Evolutionary conservation across 805 yeast genomes (phyloP).

Genomic region (Blastobotrys attinorum): DNA sequence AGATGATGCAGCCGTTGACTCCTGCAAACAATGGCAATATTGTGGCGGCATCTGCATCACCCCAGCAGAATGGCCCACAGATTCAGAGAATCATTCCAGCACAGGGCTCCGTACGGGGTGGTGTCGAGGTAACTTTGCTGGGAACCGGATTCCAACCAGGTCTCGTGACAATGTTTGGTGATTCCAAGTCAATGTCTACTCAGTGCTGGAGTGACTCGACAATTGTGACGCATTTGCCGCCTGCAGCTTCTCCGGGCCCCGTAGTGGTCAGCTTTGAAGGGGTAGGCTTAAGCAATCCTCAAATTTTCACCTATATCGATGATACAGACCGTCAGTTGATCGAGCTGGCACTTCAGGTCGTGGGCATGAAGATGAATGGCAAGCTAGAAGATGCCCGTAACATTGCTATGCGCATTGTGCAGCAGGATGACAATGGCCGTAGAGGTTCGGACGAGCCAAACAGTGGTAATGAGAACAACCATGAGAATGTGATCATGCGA

Average conservation of each 20-base stretch:
- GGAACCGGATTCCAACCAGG: slow-evolving; percentile 86
- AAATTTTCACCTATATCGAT: slow-evolving; percentile 83
- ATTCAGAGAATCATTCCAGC: slow-evolving; percentile 89
- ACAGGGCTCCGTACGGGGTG: slow-evolving; percentile 94
- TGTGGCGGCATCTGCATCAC: background rate
- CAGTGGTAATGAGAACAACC: slow-evolving; percentile 47
- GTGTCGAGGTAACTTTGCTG: slow-evolving; percentile 84
- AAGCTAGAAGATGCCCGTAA: slow-evolving; percentile 90
- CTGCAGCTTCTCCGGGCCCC: slow-evolving; percentile 83
- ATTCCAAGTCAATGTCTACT: slow-evolving; percentile 45
- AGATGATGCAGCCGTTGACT: background rate
- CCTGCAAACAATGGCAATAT: background rate
- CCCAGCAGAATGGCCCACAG: slow-evolving; percentile 34
- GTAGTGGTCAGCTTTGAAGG: slow-evolving; percentile 79
- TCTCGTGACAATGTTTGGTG: slow-evolving; percentile 78
- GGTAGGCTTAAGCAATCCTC: slow-evolving; percentile 36
- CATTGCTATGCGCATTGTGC: slow-evolving; percentile 86
- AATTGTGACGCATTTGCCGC: slow-evolving; percentile 89
- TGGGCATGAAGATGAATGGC: slow-evolving; percentile 95
- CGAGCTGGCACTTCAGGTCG: slow-evolving; percentile 92
- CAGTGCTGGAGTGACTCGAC: slow-evolving; percentile 97
- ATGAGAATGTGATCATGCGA: slow-evolving; percentile 34
- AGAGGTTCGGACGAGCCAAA: slow-evolving; percentile 35
- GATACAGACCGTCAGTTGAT: slow-evolving; percentile 93
- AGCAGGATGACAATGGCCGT: slow-evolving; percentile 32